Conservation (phyloP, 495 filamentous ascomycete genomes). For the Neurospora tetrasperma region DNA sequence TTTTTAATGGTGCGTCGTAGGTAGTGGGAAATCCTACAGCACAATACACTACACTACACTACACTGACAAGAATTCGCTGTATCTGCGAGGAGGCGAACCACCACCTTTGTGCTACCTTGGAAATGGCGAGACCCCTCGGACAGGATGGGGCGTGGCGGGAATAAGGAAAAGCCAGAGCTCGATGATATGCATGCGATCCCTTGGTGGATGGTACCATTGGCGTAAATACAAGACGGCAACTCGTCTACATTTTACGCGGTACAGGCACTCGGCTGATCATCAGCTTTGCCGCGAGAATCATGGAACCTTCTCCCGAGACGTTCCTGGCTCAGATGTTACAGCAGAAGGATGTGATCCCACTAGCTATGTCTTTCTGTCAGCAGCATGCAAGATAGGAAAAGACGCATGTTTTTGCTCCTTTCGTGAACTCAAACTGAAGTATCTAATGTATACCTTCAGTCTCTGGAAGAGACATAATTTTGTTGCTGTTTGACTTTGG, state of each 20-base stretch:
- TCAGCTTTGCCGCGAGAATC: background rate
- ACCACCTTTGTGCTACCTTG: background rate
- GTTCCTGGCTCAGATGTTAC: background rate
- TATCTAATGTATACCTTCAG: background rate
- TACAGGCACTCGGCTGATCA: background rate
- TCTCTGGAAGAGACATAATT: background rate
- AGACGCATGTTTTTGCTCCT: background rate
- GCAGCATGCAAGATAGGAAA: background rate
- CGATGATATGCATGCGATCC: constrained; percentile 15
- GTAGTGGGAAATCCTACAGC: background rate
- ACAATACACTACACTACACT: background rate
- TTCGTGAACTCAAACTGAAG: background rate
- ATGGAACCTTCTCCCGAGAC: background rate
- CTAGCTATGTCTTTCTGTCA: background rate
- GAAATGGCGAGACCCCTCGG: background rate
- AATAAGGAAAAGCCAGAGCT: constrained; percentile 5
- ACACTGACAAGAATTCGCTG: background rate
- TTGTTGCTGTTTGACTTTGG: too few species aligned
- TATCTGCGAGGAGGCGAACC: background rate
- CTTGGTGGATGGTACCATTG: constrained; percentile 8
- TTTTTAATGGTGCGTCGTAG: background rate
- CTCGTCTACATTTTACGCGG: constrained; percentile 1
- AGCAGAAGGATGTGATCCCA: background rate
- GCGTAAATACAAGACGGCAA: constrained; percentile 11
- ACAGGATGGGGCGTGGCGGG: constrained; percentile 5